These are phyloP conservation scores for Cladosporium cucumerinum DNA, from an alignment of 2,329 filamentous ascomycete species.

Conservation along the genomic window DNA sequence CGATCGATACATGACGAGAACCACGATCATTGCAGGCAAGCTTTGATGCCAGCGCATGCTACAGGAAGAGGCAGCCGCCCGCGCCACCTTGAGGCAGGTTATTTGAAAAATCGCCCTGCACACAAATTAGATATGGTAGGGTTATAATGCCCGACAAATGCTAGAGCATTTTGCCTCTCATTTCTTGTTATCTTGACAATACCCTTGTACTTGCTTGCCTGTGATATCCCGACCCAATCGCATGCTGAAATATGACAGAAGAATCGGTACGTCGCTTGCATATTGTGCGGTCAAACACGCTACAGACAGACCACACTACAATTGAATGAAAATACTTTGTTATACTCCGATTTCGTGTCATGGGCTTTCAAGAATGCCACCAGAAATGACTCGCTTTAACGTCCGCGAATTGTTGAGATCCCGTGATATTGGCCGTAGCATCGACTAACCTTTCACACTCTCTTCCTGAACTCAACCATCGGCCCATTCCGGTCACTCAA, in stretches of 20 bases:
- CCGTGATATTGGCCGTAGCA: neutral
- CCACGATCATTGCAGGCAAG: constrained; percentile 2
- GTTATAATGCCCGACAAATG: neutral
- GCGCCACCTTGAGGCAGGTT: neutral
- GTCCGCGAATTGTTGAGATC: neutral
- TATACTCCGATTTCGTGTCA: neutral
- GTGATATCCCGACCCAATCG: neutral
- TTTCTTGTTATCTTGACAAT: neutral
- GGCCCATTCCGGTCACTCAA: constrained; percentile 71
- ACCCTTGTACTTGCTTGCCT: neutral
- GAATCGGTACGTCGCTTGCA: neutral
- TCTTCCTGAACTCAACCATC: constrained; percentile 54
- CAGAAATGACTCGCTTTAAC: neutral
- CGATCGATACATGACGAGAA: constrained; percentile 6
- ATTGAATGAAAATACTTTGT: neutral
- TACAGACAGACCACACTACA: too few relatives aligned
- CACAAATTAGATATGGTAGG: constrained; percentile 1
- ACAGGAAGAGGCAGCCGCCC: neutral
- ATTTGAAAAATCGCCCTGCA: too few relatives aligned
- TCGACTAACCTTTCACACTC: neutral
- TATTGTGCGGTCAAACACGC: too few relatives aligned
- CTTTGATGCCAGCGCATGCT: neutral
- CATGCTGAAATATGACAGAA: neutral
- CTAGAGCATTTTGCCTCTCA: neutral
- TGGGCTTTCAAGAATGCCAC: neutral